A percentile compares a stretch with the other conserved stretches of the same genome.
These are phyloP conservation scores for Claviceps maximensis DNA, from an alignment of 2,329 filamentous ascomycete species.

Conservation along the genomic window DNA sequence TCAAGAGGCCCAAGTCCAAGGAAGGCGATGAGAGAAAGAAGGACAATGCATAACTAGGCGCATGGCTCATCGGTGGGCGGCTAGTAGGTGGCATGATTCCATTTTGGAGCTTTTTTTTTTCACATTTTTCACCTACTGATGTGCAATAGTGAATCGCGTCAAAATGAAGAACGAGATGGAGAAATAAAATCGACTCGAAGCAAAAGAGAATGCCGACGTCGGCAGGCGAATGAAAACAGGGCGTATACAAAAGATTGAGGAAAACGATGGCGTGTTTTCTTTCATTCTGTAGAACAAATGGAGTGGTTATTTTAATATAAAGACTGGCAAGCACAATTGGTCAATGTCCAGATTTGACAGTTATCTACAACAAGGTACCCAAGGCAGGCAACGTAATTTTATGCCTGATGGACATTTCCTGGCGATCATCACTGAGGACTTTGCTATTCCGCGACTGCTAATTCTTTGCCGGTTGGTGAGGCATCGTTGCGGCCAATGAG, in stretches of 20 bases:
- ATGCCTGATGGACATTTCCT: no score
- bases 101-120: background rate
- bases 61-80: background rate
- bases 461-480: no score
- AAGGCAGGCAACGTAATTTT: no score
- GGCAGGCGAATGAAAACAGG: background rate
- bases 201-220: background rate
- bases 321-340: no score
- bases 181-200: background rate
- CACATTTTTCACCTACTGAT: no score
- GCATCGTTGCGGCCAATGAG: constrained; percentile 5
- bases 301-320: no score
- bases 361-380: no score
- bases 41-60: background rate
- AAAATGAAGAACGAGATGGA: background rate
- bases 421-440: no score
- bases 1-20: constrained; percentile 37
- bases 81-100: background rate
- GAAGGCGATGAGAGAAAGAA: constrained; percentile 19
- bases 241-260: background rate
- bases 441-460: no score
- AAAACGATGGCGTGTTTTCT: background rate
- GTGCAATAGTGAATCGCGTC: no score
- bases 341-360: no score
- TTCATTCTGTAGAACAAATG: background rate